Base-by-base conservation (phyloP, 139 green algal species). In the Closterium sp. region DNA sequence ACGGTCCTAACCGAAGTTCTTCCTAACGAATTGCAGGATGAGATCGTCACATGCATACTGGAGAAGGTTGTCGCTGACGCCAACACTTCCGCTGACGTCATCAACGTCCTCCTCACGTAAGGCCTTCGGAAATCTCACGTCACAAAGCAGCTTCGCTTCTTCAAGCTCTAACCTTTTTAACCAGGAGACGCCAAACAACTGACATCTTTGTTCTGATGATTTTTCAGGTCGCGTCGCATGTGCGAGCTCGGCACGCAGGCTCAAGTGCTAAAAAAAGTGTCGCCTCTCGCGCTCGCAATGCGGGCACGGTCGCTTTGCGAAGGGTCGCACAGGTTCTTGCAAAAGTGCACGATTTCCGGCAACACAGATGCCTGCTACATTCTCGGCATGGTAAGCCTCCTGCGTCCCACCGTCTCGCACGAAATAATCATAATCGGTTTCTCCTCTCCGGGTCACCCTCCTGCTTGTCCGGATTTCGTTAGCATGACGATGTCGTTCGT, bases 331-430 rank as follows among this genome's bases (percentile, higher is more conserved):
- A 79, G 62, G 62, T 79, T 79, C 62, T 24, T 79, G 62, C 62
- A 27, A 13, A 50, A 91, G 31, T 85, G 62, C 19, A 31, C 89
- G 84, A n/a, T 19, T 91, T 90, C 91, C 3, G 91, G 91, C 21
- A 93, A 93, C 34, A 88, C 86, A 27, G 91, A 93, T 9, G 91
- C 91, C 62, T 87, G 88, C 28, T 93, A 92, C 70, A 24, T 88
- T 9, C 91, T 93, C 24, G 91, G 91, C 31, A 93, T 93, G 88
- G 91, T 93, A 24, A 79, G 62, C 62, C 19, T 79, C 62, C 62
- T 24, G 27, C 13, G 27, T 79, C 62, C 62, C 62, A 79, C 19
- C 13, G 27, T 13, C 62, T 24, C 62, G 62, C 62, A 13, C 62
- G 11, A 79, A 3, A 24, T 79, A 27, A 22, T 79, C 62, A n/a